phyloP scores from a whole-genome alignment of 2,329 filamentous ascomycete genomes.

The Diaporthe longicolla region DNA sequence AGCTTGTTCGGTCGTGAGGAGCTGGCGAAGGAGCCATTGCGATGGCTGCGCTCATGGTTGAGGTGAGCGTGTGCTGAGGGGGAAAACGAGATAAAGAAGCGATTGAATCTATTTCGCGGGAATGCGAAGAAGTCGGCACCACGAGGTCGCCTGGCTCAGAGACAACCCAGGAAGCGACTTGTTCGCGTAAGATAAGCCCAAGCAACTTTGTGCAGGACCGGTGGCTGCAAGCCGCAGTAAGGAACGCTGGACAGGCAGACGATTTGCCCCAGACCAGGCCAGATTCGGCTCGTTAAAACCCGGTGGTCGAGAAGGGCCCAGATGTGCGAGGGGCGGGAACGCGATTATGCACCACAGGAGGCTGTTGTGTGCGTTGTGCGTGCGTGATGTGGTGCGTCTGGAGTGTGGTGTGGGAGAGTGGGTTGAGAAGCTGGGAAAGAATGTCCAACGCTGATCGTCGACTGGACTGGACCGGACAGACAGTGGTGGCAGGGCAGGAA shows the following conservation, averaged over 20 bases:
- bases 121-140: constrained; percentile 24
- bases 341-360: constrained; percentile 13
- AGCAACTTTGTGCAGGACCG: constrained; percentile 39
- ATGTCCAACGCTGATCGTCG: constrained; percentile 16
- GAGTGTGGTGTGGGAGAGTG: neutral
- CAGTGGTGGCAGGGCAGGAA: constrained; percentile 10
- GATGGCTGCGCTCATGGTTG: constrained; percentile 77
- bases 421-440: constrained; percentile 5
- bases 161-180: constrained; percentile 31
- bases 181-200: constrained; percentile 41
- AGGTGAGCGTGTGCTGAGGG: constrained; percentile 39
- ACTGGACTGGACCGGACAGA: neutral
- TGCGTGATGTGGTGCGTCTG: constrained; percentile 6
- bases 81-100: neutral
- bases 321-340: constrained; percentile 20
- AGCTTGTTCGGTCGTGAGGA: constrained; percentile 74
- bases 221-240: constrained; percentile 37
- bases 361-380: neutral
- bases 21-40: constrained; percentile 78
- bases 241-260: constrained; percentile 30
- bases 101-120: constrained; percentile 8
- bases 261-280: constrained; percentile 8
- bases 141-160: constrained; percentile 22
- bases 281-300: constrained; percentile 14
- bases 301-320: constrained; percentile 24